Evolutionary conservation across 2,329 filamentous ascomycete genomes (phyloP), one percentile per base, ranked within the genome.

Genomic region (Talaromyces marneffei): DNA sequence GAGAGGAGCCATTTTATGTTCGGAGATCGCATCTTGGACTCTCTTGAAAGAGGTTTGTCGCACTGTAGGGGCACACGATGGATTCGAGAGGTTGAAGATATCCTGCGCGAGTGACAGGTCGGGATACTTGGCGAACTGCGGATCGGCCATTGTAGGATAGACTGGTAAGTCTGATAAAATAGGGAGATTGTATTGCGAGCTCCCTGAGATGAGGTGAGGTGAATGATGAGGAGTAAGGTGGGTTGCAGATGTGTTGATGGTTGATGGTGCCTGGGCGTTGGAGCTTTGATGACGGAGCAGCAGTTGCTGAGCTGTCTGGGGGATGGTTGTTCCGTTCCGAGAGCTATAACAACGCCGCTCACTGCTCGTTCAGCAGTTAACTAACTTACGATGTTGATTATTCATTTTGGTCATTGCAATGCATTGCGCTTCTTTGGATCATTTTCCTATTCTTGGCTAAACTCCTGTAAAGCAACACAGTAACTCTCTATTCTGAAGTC

Each of bases 21-120:
- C 81, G 62, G 76, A 75, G 73, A 88, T 87, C 66, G 80, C 85
- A 82, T 85, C 78, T 79, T 87, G 84, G 58, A 88, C 78, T 63
- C 81, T 80, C 69, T 83, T 81, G 67, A 87, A 76, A 35, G 85
- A 85, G 35, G 78, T 72, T 70, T 86, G 79, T 71, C 82, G 84
- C 65, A 79, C 75, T 33, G 78, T 66, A 65, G 79, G 73, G 54
- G 81, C 73, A 68, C 83, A 81, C 68, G 82, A 79, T 70, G 83
- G 82, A 72, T 86, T 87, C 66, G 84, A 85, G 72, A 88, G 78
- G 70, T 85, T 83, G 80, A 88, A 88, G 77, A 88, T 84, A 77
- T 85, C 80, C 78, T 87, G 85, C 61, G 85, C 82, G 70, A 88
- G 80, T 65, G 82, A 76, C 70, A 88, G 84, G 72, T 86, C 79